Evolutionary conservation across 2,329 filamentous ascomycete genomes (phyloP), one percentile per base, ranked within the genome.

Genomic region (Aspergillus sp.): DNA sequence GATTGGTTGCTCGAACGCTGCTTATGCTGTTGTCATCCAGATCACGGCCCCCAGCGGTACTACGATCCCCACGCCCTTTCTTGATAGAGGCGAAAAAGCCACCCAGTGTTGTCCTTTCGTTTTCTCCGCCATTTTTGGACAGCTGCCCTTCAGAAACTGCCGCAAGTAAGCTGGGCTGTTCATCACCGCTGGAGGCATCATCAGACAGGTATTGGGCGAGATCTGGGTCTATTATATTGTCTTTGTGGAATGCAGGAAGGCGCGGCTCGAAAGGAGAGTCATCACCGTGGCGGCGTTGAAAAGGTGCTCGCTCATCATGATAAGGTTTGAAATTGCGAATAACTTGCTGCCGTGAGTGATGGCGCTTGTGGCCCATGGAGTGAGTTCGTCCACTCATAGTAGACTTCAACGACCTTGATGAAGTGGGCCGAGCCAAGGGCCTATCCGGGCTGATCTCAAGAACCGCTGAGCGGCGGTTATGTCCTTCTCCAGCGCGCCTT

Each of bases 211-310:
- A 99, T 35, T 91, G 90, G 5, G 93, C 93, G 54, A 99, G 80
- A 68, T 99, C 95, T 1, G 95, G 95, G 70, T 99, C 95, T 65
- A 99, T 98, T 65, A 99, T 96, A 70, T 95, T 98, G 78, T 99
- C 95, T 69, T 95, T 92, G 72, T 99, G 95, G 66, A 99, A 98
- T n/a, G 92, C 92, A 15, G 93, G 89, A 37, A 96, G 82, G 43
- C 86, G 86, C 7, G 85, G 79, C 62, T 87, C 88, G 62, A 83
- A 86, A 4, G 82, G 78, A 48, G 82, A 77, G 58, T 92, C 88
- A 52, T 96, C 86, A 17, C 82, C 79, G 11, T 86, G 82, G 58
- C 89, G 89, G 55, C 92, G 82, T 67, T 90, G 91, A 64, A 98
- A 98, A 0, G 95, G 95, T 0, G 91, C 93, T 57, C 90, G 84